These are phyloP conservation scores for Amaranthus tricolor DNA, from an alignment of 179 eudicot genomes.

Conservation along the genomic window DNA sequence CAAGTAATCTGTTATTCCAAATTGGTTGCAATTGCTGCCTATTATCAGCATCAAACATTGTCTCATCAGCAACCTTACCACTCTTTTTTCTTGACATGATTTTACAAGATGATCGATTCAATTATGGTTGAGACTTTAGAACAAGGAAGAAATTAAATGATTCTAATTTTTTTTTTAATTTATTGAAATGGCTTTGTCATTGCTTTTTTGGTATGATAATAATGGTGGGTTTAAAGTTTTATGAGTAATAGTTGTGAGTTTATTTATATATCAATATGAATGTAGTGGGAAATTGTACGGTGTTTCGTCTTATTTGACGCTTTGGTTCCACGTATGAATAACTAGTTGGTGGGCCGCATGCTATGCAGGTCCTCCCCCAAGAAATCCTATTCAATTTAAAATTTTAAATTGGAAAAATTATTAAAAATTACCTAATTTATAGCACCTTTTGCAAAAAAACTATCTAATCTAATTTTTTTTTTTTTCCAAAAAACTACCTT, in stretches of 20 bases:
- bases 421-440: too few species aligned
- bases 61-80: conserved; percentile 62
- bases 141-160: background rate
- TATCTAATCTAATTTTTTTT: too few species aligned
- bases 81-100: conserved; percentile 34
- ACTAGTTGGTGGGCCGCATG: too few species aligned
- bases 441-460: too few species aligned
- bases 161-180: background rate
- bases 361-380: too few species aligned
- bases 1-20: conserved; percentile 27
- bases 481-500: too few species aligned
- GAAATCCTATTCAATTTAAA: too few species aligned
- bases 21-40: conserved; percentile 11
- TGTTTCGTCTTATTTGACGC: conserved; percentile 9
- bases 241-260: conserved; percentile 6
- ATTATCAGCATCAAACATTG: conserved; percentile 35
- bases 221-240: conserved; percentile 9
- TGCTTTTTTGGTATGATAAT: conserved; percentile 8
- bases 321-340: conserved; percentile 12
- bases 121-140: background rate
- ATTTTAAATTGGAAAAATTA: too few species aligned
- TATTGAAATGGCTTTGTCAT: background rate
- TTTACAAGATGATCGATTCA: background rate
- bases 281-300: background rate
- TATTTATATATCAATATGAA: conserved; percentile 10